phyloP scores from a whole-genome alignment of 306 rosid genomes.

The Prunus mume region DNA sequence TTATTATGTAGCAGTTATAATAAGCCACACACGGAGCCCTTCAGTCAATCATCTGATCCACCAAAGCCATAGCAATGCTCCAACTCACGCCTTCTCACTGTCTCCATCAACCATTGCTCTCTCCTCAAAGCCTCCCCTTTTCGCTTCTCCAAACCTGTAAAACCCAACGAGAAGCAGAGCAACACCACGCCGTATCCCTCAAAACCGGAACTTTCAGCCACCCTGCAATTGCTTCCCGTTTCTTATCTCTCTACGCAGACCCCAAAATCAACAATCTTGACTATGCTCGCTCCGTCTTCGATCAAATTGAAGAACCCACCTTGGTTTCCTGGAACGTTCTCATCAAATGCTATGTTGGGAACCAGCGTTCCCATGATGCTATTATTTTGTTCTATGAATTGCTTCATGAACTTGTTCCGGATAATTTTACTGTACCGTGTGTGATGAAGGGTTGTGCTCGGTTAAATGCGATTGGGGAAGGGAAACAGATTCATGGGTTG shows the following conservation, averaged over 20 bases:
- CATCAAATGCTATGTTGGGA: constrained; percentile 39
- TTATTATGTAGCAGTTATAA: background rate
- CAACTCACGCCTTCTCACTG: constrained; percentile 21
- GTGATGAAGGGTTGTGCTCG: constrained; percentile 56
- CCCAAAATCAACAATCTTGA: constrained; percentile 46
- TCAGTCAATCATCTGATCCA: background rate
- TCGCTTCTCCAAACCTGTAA: constrained; percentile 23
- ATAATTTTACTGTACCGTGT: constrained; percentile 44
- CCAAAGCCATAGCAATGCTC: constrained; percentile 20
- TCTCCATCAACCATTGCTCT: background rate
- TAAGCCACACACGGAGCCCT: background rate
- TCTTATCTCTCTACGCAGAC: constrained; percentile 45
- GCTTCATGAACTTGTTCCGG: constrained; percentile 35
- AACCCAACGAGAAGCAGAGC: constrained; percentile 30
- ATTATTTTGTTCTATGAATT: constrained; percentile 35
- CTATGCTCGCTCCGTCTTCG: constrained; percentile 41
- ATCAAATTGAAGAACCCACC: constrained; percentile 29
- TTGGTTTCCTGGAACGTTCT: constrained; percentile 45
- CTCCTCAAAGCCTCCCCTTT: constrained; percentile 22
- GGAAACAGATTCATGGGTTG: constrained; percentile 53
- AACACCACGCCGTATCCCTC: constrained; percentile 44
- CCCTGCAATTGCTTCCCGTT: constrained; percentile 38
- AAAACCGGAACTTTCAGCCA: constrained; percentile 40
- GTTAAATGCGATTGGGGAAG: constrained; percentile 40
- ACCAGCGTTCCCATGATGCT: constrained; percentile 49